phyloP scores from a whole-genome alignment of 2,329 filamentous ascomycete genomes.

The Trichophyton schoenleinii region DNA sequence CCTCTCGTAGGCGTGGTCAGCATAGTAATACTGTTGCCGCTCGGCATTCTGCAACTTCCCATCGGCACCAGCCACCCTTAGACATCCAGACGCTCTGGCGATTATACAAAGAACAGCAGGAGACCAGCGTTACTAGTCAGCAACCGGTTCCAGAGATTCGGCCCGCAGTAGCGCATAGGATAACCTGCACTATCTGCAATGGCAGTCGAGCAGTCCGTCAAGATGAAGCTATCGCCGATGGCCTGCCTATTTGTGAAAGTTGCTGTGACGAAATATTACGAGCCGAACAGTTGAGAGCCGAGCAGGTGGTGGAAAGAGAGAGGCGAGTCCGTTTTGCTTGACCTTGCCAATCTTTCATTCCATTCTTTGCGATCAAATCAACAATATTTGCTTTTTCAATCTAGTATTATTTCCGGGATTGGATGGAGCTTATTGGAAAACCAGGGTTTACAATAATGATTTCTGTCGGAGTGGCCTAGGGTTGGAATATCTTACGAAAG shows the following conservation, averaged over 20 bases:
- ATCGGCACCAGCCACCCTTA: background rate
- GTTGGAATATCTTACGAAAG: too few relatives aligned
- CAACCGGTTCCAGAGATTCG: background rate
- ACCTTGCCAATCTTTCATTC: background rate
- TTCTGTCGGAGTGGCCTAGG: too few relatives aligned
- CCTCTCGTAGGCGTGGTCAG: too few relatives aligned
- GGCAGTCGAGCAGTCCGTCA: background rate
- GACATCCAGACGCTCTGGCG: background rate
- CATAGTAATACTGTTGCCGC: background rate
- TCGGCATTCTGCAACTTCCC: background rate
- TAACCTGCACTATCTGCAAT: constrained; percentile 2
- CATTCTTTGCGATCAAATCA: too few relatives aligned
- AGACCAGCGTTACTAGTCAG: background rate
- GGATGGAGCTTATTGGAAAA: too few relatives aligned
- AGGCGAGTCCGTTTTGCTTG: background rate
- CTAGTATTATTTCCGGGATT: too few relatives aligned
- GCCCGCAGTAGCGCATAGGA: background rate
- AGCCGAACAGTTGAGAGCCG: background rate
- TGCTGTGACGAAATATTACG: constrained; percentile 5
- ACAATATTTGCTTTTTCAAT: too few relatives aligned
- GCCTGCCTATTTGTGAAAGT: constrained; percentile 4
- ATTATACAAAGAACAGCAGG: background rate
- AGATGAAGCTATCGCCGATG: constrained; percentile 3
- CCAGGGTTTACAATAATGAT: too few relatives aligned
- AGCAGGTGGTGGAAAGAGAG: background rate